Evolutionary conservation across 2,329 filamentous ascomycete species (phyloP).

Genomic region (Curvularia verruculosa): DNA sequence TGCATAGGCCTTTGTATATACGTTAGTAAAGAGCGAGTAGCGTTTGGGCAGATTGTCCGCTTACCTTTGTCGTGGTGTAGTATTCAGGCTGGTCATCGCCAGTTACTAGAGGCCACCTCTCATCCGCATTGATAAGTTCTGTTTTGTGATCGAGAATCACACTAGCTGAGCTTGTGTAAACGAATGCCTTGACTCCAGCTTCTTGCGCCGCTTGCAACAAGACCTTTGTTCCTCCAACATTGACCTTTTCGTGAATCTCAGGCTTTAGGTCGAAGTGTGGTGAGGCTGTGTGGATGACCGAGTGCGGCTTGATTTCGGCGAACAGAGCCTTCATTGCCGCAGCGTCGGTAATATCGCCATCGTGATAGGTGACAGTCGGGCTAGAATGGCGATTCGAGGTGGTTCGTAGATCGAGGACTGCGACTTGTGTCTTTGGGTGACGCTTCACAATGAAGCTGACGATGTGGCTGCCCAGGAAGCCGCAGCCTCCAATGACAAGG

Average conservation of each 20-base stretch:
- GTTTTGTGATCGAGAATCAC: conserved; percentile 54
- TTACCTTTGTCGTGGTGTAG: conserved; percentile 58
- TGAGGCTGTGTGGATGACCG: conserved; percentile 59
- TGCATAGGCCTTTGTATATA: conserved; percentile 48
- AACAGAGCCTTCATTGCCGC: conserved; percentile 52
- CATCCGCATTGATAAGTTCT: conserved; percentile 58
- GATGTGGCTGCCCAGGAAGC: conserved; percentile 60
- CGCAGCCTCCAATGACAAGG: conserved; percentile 58
- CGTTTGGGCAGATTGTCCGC: not conserved
- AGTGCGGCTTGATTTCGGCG: conserved; percentile 51
- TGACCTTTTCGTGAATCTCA: conserved; percentile 57
- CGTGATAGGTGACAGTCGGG: conserved; percentile 55
- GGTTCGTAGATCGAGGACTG: conserved; percentile 56
- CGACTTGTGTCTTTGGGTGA: conserved; percentile 52
- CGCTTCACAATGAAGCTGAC: conserved; percentile 53
- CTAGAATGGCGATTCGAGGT: conserved; percentile 49
- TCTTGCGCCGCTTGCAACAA: conserved; percentile 56
- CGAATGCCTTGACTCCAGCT: conserved; percentile 58
- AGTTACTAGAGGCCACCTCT: conserved; percentile 55
- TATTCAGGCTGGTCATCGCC: conserved; percentile 57
- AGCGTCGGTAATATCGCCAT: conserved; percentile 57
- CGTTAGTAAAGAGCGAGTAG: not conserved
- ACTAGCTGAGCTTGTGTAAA: conserved; percentile 60
- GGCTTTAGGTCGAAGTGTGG: conserved; percentile 49
- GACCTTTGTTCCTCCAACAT: conserved; percentile 58